Evolutionary conservation across 2,329 filamentous ascomycete species (phyloP), one percentile per base, ranked within the genome.

Genomic region (Didymella pinodella): DNA sequence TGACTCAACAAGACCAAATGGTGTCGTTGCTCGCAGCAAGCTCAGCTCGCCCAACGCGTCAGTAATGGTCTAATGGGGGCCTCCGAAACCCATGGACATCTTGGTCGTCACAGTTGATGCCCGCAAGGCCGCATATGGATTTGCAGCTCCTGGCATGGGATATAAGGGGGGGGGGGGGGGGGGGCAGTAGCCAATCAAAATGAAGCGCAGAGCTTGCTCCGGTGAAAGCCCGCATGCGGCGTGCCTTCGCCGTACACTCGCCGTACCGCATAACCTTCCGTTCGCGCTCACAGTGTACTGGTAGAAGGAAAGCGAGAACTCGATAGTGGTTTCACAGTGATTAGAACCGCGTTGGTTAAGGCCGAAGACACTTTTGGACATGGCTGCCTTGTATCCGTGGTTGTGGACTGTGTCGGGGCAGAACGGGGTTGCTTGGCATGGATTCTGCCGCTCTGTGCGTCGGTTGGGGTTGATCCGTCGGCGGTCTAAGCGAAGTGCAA

Each of bases 361-460:
- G 12, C 16, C n/a, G 28, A 7, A 25, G 12, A 44, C 22, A 5
- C 12, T 28, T 28, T 14, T 14, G 2, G 25, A n/a, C 41, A 10
- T 2, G 22, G 14, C 22, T n/a, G 41, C 41, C 41, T 44, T 44
- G 14, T 7, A 14, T 18, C 14, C 28, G 41, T 28, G 41, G 20
- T 2, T 28, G 22, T 28, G 12, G 25, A 28, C 41, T 16, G 41
- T 18, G 22, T 44, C 41, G 41, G 41, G 25, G 41, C 41, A 44
- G 22, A 44, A 44, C 41, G 41, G 41, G 8, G 6, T n/a, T 26
- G 25, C 41, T 44, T 44, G 41, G 41, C 41, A 44, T 28, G 3
- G 18, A 28, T 44, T 44, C 41, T 44, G 41, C 41, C 41, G 25
- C 16, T 44, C 14, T 44, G 41, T 44, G 41, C 41, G 41, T 44